A percentile compares a stretch with the other conserved stretches of the same genome.
phyloP scores from a whole-genome alignment of 768 basidiomycete species.

The Lepiota venenata region DNA sequence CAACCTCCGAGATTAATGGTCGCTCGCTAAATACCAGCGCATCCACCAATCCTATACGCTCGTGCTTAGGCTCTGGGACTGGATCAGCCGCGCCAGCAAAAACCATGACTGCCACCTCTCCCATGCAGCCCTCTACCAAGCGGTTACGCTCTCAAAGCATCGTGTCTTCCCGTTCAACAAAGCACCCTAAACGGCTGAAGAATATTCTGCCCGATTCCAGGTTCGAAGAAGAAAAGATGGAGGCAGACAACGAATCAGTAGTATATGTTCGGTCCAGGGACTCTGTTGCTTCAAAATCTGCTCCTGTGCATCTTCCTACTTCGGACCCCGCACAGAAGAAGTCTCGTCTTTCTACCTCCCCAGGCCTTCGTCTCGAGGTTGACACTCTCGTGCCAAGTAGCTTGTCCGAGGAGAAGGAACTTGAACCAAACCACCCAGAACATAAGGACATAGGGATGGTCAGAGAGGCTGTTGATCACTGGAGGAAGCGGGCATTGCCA shows the following conservation, averaged over 20 bases:
- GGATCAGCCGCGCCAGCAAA: background rate
- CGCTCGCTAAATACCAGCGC: background rate
- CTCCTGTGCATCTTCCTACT: constrained; percentile 13
- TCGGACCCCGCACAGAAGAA: constrained; percentile 29
- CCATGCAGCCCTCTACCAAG: constrained; percentile 7
- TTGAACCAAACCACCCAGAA: constrained; percentile 29
- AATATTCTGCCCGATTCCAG: constrained; percentile 2
- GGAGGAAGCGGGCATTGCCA: constrained; percentile 33
- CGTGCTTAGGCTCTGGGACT: background rate
- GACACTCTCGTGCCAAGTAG: constrained; percentile 54
- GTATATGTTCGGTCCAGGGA: background rate
- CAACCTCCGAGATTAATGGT: background rate
- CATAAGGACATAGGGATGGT: constrained; percentile 16
- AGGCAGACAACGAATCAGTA: constrained; percentile 2
- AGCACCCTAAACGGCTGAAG: background rate
- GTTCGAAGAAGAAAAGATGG: constrained; percentile 1
- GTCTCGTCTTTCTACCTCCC: constrained; percentile 32
- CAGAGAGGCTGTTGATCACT: constrained; percentile 37
- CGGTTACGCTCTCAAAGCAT: constrained; percentile 10
- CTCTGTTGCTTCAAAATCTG: background rate
- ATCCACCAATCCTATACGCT: background rate
- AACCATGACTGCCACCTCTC: background rate
- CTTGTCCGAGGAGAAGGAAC: constrained; percentile 64
- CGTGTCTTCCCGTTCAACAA: background rate
- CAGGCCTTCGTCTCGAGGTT: constrained; percentile 20